Conservation (phyloP, 495 filamentous ascomycete genomes). For the Penicillium arizonense region DNA sequence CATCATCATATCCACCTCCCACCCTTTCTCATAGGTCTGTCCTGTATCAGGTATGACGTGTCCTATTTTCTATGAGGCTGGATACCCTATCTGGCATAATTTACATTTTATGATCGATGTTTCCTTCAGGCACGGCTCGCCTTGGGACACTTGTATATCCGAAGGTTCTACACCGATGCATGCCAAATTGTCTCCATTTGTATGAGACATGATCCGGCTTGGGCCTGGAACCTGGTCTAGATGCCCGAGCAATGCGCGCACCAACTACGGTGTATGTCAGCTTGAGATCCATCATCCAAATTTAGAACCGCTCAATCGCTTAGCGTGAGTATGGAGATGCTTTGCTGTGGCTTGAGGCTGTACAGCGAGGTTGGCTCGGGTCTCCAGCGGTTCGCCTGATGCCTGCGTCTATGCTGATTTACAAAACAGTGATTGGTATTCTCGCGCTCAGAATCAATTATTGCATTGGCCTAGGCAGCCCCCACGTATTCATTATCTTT, state of each 20-base stretch:
- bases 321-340: constrained; percentile 1
- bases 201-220: constrained; percentile 7
- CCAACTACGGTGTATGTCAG: not conserved
- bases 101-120: constrained; percentile 13
- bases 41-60: constrained; percentile 11
- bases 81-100: constrained; percentile 3
- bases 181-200: constrained; percentile 5
- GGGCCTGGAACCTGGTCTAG: constrained; percentile 5
- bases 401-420: constrained; percentile 8
- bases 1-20: constrained; percentile 2
- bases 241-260: constrained; percentile 7
- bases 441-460: constrained; percentile 1
- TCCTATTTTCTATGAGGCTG: constrained; percentile 4
- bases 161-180: constrained; percentile 8
- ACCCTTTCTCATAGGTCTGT: constrained; percentile 6
- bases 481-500: constrained; percentile 8
- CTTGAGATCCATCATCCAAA: constrained; percentile 3
- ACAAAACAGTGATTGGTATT: constrained; percentile 8
- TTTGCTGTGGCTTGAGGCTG: constrained; percentile 10
- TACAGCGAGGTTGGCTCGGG: constrained; percentile 6
- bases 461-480: constrained; percentile 5
- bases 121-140: not conserved
- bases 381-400: constrained; percentile 9
- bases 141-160: constrained; percentile 1
- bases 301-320: constrained; percentile 3